These are phyloP conservation scores for Scolecobasidium constrictum DNA, from an alignment of 2,329 filamentous ascomycete species.

Conservation along the genomic window DNA sequence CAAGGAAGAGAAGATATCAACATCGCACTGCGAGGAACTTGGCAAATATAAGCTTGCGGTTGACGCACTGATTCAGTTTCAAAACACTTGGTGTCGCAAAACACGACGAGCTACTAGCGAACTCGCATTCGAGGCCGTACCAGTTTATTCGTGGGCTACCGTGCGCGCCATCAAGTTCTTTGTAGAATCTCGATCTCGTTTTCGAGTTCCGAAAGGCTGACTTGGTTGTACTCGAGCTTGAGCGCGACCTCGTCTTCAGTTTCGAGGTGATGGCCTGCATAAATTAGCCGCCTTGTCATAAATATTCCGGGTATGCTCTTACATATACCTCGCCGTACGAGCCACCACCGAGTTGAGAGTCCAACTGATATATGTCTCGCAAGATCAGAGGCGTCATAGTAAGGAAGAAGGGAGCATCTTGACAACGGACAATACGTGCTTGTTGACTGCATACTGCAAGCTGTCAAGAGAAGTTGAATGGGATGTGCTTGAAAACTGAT, in stretches of 20 bases:
- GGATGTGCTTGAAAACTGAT: no score
- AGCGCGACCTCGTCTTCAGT: conserved; percentile 98
- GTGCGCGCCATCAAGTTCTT: conserved; percentile 83
- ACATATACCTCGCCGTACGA: conserved; percentile 13
- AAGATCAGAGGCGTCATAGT: conserved; percentile 10
- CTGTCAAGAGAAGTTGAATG: conserved; percentile 7
- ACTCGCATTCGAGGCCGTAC: conserved; percentile 99
- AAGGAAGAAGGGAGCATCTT: conserved; percentile 9
- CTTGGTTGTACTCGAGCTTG: conserved; percentile 98
- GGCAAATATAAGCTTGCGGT: no score
- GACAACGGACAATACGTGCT: conserved; percentile 8
- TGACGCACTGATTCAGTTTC: no score
- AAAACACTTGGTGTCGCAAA: no score
- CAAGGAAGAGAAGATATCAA: no score
- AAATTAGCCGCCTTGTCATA: conserved; percentile 1
- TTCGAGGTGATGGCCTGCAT: conserved; percentile 58
- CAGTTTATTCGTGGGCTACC: conserved; percentile 98
- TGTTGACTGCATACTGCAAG: conserved; percentile 6
- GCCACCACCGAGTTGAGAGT: conserved; percentile 12
- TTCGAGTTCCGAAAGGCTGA: conserved; percentile 96
- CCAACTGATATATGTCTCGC: conserved; percentile 12
- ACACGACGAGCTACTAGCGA: no score
- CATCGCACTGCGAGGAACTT: no score
- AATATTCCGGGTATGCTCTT: conserved; percentile 1
- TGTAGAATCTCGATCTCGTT: conserved; percentile 95